Conservation (phyloP, 352 stramenopile genomes). For the Globisporangium sylvaticum region DNA sequence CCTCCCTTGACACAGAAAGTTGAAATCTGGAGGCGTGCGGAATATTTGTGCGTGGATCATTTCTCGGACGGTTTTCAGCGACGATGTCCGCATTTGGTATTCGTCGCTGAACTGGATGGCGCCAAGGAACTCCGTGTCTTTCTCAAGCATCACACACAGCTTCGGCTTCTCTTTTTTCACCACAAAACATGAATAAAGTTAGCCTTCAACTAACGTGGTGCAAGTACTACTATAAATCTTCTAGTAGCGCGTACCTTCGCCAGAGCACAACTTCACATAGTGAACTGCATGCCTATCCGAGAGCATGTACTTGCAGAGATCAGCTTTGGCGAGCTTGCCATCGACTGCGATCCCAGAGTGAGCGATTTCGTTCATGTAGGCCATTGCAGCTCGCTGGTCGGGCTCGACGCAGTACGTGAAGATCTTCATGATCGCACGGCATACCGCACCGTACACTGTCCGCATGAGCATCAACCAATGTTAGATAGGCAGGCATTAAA, state of each 20-base stretch:
- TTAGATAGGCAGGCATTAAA: background rate
- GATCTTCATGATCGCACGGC: conserved; percentile 51
- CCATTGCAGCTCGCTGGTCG: conserved; percentile 32
- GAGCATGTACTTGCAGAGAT: conserved; percentile 52
- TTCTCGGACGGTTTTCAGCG: conserved; percentile 42
- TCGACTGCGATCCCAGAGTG: conserved; percentile 24
- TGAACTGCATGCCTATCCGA: conserved; percentile 47
- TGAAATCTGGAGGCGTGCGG: conserved; percentile 37
- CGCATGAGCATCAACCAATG: conserved; percentile 3
- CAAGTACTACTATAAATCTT: background rate
- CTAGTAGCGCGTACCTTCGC: conserved; percentile 23
- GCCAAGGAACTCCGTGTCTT: conserved; percentile 53
- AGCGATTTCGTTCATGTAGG: conserved; percentile 39
- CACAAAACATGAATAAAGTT: background rate
- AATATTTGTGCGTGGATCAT: conserved; percentile 41
- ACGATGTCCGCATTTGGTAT: conserved; percentile 46
- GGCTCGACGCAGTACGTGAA: conserved; percentile 50
- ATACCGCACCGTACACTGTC: conserved; percentile 44
- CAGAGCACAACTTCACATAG: conserved; percentile 62
- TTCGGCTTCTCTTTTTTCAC: conserved; percentile 43
- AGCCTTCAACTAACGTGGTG: background rate
- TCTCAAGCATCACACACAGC: conserved; percentile 60
- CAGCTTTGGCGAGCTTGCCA: conserved; percentile 27
- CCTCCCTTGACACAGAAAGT: conserved; percentile 50
- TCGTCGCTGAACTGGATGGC: conserved; percentile 53